Conservation (phyloP, 345 rosid genomes). For the Acer negundo region DNA sequence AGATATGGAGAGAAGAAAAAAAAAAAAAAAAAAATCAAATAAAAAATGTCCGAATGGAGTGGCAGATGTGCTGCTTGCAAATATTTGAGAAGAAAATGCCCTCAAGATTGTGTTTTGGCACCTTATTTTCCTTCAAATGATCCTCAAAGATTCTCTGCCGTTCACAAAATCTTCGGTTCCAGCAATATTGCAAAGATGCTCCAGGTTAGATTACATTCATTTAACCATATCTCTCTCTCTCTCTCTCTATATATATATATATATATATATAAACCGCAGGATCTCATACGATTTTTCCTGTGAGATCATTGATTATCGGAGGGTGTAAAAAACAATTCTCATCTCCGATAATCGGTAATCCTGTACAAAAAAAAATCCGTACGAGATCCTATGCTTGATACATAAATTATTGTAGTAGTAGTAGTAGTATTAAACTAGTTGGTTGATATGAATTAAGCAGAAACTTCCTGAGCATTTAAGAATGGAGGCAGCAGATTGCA, state of each 20-base stretch:
- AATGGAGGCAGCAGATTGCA: conserved; percentile 30
- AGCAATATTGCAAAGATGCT: conserved; percentile 36
- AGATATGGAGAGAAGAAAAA: background rate
- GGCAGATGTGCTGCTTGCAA: conserved; percentile 38
- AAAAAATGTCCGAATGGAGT: conserved; percentile 16
- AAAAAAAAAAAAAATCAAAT: background rate
- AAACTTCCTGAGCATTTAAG: conserved; percentile 21
- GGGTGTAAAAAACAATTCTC: no score
- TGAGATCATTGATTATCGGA: no score
- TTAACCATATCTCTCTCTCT: background rate
- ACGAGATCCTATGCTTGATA: no score
- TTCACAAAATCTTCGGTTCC: conserved; percentile 34
- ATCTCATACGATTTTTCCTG: no score
- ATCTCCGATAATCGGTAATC: no score
- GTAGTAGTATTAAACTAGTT: no score
- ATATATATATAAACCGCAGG: no score
- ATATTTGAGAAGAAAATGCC: conserved; percentile 31
- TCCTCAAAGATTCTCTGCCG: conserved; percentile 30
- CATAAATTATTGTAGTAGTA: no score
- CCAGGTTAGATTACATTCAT: conserved; percentile 13
- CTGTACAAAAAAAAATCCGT: no score
- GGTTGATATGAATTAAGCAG: conserved; percentile 9
- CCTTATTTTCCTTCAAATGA: conserved; percentile 31
- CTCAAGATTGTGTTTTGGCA: conserved; percentile 32
- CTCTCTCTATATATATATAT: no score